phyloP scores from a whole-genome alignment of 805 yeast species.

The Saccharomycopsis sp. region DNA sequence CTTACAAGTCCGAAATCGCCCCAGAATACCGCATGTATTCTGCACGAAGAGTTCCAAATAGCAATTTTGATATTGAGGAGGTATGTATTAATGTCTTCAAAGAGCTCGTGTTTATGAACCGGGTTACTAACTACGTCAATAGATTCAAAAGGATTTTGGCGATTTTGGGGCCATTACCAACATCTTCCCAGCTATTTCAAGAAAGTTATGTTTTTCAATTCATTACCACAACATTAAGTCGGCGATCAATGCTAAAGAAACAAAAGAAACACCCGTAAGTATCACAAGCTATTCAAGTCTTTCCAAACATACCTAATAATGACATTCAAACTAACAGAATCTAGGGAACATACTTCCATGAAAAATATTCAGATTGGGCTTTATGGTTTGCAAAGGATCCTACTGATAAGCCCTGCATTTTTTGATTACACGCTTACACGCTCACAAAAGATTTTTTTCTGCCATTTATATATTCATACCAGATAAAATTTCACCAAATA shows the following conservation, averaged over 20 bases:
- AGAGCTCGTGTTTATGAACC: too few species aligned
- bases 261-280: conserved; percentile 19
- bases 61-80: conserved; percentile 30
- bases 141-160: conserved; percentile 43
- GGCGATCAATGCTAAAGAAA: conserved; percentile 53
- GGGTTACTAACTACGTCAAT: conserved; percentile 25
- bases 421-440: neutral
- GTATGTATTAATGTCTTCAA: conserved; percentile 1
- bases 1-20: conserved; percentile 22
- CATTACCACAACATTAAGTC: conserved; percentile 51
- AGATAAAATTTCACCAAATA: too few species aligned
- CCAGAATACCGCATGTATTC: conserved; percentile 29
- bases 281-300: neutral
- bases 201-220: conserved; percentile 54
- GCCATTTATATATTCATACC: too few species aligned
- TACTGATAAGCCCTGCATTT: conserved; percentile 47
- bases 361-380: conserved; percentile 53
- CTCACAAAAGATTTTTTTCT: neutral
- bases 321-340: neutral
- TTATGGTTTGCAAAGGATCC: conserved; percentile 63
- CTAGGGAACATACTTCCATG: conserved; percentile 31
- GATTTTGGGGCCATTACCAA: conserved; percentile 56
- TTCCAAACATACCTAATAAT: neutral
- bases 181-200: conserved; percentile 58
- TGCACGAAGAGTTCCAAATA: conserved; percentile 36